A percentile compares a stretch with the other conserved stretches of the same genome.
phyloP scores from a whole-genome alignment of 2,329 filamentous ascomycete genomes.

The Pyrenochaeta sp. region DNA sequence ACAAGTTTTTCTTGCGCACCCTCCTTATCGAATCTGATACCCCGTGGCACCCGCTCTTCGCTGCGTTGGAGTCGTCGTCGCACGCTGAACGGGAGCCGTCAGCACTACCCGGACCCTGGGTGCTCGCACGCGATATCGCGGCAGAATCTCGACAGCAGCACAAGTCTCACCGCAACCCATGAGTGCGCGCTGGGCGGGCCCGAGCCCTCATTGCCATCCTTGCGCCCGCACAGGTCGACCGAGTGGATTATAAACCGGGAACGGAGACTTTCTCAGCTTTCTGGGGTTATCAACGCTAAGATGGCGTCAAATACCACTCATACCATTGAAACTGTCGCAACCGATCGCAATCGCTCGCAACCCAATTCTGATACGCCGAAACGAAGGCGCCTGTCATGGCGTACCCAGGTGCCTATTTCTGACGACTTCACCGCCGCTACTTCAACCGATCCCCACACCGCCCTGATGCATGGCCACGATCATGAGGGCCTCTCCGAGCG shows the following conservation, averaged over 20 bases:
- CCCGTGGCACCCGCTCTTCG: slow-evolving; percentile 13
- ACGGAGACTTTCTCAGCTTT: not conserved
- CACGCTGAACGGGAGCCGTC: slow-evolving; percentile 2
- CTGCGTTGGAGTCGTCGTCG: slow-evolving; percentile 2
- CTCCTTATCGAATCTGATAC: not conserved
- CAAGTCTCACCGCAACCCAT: slow-evolving; percentile 20
- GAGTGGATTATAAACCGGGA: slow-evolving; percentile 1
- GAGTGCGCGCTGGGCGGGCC: slow-evolving; percentile 18
- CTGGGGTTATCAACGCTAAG: slow-evolving; percentile 17
- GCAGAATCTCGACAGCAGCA: slow-evolving; percentile 27
- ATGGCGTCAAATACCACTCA: slow-evolving; percentile 40
- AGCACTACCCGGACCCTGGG: slow-evolving; percentile 18
- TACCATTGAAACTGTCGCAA: slow-evolving; percentile 36
- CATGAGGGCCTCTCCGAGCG: slow-evolving; percentile 44
- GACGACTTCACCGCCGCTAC: slow-evolving; percentile 19
- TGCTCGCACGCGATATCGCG: slow-evolving; percentile 31
- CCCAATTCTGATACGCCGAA: slow-evolving; percentile 21
- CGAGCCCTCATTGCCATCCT: slow-evolving; percentile 11
- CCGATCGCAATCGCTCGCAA: slow-evolving; percentile 26
- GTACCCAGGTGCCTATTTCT: slow-evolving; percentile 28
- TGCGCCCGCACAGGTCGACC: slow-evolving; percentile 13
- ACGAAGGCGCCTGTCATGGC: slow-evolving; percentile 41
- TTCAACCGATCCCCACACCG: slow-evolving; percentile 40
- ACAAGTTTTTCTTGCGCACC: not conserved
- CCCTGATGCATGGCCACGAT: slow-evolving; percentile 49